Conservation (phyloP, 73 alveolate genomes). For the Tetrahymena elliotti region DNA sequence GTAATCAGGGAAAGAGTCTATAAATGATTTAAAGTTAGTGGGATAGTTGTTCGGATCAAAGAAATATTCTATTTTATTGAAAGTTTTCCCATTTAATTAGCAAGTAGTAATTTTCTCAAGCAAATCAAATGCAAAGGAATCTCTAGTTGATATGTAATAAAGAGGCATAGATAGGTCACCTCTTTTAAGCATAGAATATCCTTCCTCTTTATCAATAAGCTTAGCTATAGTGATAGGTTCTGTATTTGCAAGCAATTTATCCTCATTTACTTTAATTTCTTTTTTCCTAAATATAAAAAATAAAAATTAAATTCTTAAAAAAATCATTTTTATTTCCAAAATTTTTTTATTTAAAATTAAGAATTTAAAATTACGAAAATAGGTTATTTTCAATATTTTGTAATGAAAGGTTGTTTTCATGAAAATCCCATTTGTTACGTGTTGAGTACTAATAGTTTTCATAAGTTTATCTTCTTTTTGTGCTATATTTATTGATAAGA, state of each 20-base stretch:
- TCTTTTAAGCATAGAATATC: not conserved
- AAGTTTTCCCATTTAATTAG: not conserved
- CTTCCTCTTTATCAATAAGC: not conserved
- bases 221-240: not conserved
- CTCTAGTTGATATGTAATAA: slow-evolving; percentile 67
- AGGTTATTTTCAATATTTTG: not conserved
- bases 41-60: slow-evolving; percentile 63
- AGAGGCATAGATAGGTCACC: slow-evolving; percentile 34
- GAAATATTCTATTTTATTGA: slow-evolving; percentile 47
- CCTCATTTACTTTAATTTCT: not conserved
- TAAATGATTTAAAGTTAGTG: slow-evolving; percentile 40
- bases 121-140: slow-evolving; percentile 67
- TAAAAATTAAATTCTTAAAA: no score
- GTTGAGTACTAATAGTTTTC: not conserved
- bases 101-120: slow-evolving; percentile 10
- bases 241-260: not conserved
- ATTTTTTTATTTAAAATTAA: not conserved
- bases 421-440: not conserved
- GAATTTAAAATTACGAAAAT: not conserved
- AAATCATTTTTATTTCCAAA: no score
- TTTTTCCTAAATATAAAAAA: no score
- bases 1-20: slow-evolving; percentile 25
- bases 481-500: not conserved
- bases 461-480: not conserved
- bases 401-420: not conserved